Conservation (phyloP, 2,329 filamentous ascomycete genomes). For the Fusarium sambucinum region DNA sequence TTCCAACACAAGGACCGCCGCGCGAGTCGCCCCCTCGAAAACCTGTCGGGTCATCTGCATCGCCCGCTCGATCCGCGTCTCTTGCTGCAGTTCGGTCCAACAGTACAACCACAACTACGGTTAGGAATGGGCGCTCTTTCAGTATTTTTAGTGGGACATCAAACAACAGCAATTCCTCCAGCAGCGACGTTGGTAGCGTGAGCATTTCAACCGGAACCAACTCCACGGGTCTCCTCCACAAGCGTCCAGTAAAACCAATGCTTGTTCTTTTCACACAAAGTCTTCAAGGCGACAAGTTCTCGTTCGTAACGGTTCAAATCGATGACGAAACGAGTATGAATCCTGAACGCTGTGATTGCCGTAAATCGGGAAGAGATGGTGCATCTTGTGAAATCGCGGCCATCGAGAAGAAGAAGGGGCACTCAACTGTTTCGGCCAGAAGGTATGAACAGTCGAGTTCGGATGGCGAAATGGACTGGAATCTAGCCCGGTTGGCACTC, state of each 20-base stretch:
- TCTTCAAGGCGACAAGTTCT: slow-evolving; percentile 34
- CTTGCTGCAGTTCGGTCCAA: slow-evolving; percentile 17
- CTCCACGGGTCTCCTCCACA: slow-evolving; percentile 49
- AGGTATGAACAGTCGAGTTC: slow-evolving; percentile 45
- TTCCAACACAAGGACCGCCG: slow-evolving; percentile 17
- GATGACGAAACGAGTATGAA: slow-evolving; percentile 52
- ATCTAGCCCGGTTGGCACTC: slow-evolving; percentile 49
- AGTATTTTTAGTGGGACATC: slow-evolving; percentile 44
- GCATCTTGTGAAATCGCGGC: slow-evolving; percentile 41
- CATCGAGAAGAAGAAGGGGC: slow-evolving; percentile 49
- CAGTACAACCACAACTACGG: slow-evolving; percentile 8
- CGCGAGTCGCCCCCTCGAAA: slow-evolving; percentile 28
- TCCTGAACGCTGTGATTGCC: slow-evolving; percentile 53
- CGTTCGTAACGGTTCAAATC: slow-evolving; percentile 50
- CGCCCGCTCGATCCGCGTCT: slow-evolving; percentile 33
- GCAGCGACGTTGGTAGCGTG: slow-evolving; percentile 43
- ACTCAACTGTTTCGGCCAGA: slow-evolving; percentile 42
- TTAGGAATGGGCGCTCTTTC: slow-evolving; percentile 32
- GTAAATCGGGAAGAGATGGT: slow-evolving; percentile 45
- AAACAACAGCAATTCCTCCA: slow-evolving; percentile 46
- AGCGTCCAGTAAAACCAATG: slow-evolving; percentile 51
- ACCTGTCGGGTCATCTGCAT: slow-evolving; percentile 38
- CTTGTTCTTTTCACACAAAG: slow-evolving; percentile 52
- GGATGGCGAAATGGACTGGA: slow-evolving; percentile 46
- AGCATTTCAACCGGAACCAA: slow-evolving; percentile 45